Percentiles rank a stretch among this genome's conserved stretches.
These are phyloP conservation scores for Labyrinthula sp. DNA, from an alignment of 352 stramenopile species.

Conservation along the genomic window DNA sequence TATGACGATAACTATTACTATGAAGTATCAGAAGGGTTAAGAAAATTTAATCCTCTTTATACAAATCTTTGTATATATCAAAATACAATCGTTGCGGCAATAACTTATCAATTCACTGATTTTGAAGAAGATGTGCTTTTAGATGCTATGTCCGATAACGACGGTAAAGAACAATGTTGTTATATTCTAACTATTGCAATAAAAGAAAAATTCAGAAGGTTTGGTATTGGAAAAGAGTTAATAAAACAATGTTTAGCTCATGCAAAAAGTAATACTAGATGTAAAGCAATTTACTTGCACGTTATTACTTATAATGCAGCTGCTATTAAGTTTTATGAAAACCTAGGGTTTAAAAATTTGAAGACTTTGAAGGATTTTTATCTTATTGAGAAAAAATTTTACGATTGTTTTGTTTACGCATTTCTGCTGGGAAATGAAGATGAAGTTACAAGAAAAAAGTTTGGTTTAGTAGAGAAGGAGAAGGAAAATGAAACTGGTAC, in stretches of 20 bases:
- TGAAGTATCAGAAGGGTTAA: no score
- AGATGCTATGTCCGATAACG: no score
- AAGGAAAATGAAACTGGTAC: no score
- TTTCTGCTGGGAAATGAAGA: slow-evolving; percentile 38
- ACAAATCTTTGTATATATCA: no score
- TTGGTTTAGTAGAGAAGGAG: no score
- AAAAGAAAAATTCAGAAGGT: slow-evolving; percentile 49
- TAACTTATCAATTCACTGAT: no score
- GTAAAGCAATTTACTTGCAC: slow-evolving; percentile 78
- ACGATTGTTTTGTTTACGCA: slow-evolving; percentile 52
- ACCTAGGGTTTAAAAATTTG: slow-evolving; percentile 72
- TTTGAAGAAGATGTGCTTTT: no score
- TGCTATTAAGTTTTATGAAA: slow-evolving; percentile 83
- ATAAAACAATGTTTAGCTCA: slow-evolving; percentile 62
- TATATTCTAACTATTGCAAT: slow-evolving; percentile 87
- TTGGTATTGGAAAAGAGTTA: slow-evolving; percentile 64
- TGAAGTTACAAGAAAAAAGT: no score
- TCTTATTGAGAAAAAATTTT: slow-evolving; percentile 41
- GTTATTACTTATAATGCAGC: slow-evolving; percentile 80
- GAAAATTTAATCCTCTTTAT: no score
- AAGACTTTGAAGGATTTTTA: slow-evolving; percentile 46
- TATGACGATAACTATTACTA: no score
- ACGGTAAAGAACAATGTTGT: no score
- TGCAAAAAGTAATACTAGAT: slow-evolving; percentile 47
- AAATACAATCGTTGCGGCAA: no score